Percentiles rank a stretch among this genome's conserved stretches.
phyloP scores from a whole-genome alignment of 441 rosid species.

The Brassica balearica region DNA sequence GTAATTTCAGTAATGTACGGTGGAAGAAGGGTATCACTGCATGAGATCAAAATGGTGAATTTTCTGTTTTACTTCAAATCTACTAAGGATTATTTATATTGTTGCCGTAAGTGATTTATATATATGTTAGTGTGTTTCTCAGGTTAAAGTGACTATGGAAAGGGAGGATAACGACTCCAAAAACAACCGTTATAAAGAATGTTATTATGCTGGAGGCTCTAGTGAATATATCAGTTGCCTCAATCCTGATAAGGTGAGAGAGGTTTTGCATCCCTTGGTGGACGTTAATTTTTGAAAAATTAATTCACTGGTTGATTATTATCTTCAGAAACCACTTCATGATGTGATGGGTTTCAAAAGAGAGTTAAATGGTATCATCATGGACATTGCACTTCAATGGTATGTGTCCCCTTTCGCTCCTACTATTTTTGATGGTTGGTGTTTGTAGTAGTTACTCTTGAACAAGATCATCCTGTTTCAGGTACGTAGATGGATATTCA shows the following conservation, averaged over 20 bases:
- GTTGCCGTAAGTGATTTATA: no score
- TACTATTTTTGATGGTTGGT: no score
- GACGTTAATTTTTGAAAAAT: background rate
- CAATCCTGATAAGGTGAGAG: constrained; percentile 72
- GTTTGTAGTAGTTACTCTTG: no score
- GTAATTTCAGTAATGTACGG: constrained; percentile 24
- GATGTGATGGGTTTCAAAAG: constrained; percentile 76
- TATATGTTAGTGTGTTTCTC: constrained; percentile 32
- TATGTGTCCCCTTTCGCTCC: no score
- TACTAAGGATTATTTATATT: background rate
- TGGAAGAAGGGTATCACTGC: constrained; percentile 30
- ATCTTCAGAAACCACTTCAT: constrained; percentile 71
- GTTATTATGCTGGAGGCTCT: constrained; percentile 73
- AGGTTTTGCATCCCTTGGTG: background rate
- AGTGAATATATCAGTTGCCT: constrained; percentile 80
- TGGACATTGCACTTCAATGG: constrained; percentile 90
- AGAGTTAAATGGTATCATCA: constrained; percentile 62
- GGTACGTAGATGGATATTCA: constrained; percentile 80
- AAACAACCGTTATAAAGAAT: constrained; percentile 58
- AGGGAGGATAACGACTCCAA: constrained; percentile 58
- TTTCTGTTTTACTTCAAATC: background rate
- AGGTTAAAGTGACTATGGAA: constrained; percentile 66
- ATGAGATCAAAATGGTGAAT: constrained; percentile 23
- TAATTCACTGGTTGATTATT: background rate
- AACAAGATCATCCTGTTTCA: no score